These are phyloP conservation scores for Cadophora gregata DNA, from an alignment of 2,329 filamentous ascomycete species.

Conservation along the genomic window DNA sequence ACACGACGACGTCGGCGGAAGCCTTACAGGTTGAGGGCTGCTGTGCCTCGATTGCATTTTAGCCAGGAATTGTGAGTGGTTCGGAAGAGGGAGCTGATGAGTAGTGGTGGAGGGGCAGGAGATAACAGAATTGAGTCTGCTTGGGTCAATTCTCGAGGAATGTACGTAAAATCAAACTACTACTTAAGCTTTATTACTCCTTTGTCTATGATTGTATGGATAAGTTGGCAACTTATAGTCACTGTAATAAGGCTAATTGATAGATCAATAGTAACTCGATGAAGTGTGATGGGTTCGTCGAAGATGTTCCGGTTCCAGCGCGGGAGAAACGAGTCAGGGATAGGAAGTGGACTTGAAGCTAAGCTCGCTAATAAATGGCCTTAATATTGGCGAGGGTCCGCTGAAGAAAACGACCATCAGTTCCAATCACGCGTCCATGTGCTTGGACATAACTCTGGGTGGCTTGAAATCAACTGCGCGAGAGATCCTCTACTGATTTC, in stretches of 20 bases:
- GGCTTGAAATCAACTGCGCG: too few species aligned
- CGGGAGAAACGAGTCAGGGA: background rate
- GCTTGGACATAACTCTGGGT: background rate
- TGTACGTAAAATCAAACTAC: background rate
- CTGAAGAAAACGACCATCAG: background rate
- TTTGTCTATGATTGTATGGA: background rate
- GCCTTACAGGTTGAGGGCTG: background rate
- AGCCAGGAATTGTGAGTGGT: background rate
- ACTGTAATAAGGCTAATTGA: background rate
- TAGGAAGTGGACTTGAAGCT: background rate
- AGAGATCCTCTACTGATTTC: too few species aligned
- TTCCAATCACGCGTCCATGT: background rate
- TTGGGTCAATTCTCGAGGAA: background rate
- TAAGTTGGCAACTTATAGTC: background rate
- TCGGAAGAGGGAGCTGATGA: background rate
- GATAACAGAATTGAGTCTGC: background rate
- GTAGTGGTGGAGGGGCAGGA: background rate
- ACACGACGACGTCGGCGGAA: constrained; percentile 6
- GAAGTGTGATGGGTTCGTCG: too few species aligned
- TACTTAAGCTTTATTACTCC: background rate
- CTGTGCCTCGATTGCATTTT: constrained; percentile 9
- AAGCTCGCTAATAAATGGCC: background rate
- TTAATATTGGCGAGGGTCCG: background rate
- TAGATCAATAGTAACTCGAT: background rate
- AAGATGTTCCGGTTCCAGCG: background rate